Percentiles rank a stretch among this genome's conserved stretches.
Evolutionary conservation across 306 rosid genomes (phyloP).

Genomic region (Cicer judaicum): DNA sequence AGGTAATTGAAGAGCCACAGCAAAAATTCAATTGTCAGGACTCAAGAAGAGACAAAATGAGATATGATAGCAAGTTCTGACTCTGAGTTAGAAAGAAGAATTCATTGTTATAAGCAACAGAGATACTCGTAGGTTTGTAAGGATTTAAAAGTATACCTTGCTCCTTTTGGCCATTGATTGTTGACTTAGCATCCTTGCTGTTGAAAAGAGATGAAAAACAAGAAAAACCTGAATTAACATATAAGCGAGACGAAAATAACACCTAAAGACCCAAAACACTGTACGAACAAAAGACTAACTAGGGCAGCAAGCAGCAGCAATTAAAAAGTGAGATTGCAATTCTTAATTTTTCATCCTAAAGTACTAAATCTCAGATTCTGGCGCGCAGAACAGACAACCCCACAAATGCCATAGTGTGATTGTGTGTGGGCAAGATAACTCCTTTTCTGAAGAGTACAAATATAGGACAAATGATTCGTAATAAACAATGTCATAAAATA

Average conservation of each 20-base stretch:
- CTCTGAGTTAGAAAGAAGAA: constrained; percentile 17
- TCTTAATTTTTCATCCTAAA: background rate
- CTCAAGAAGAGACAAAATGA: constrained; percentile 23
- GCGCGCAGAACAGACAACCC: background rate
- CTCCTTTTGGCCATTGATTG: constrained; percentile 45
- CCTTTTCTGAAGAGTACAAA: no score
- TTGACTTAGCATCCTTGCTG: constrained; percentile 53
- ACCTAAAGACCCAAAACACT: constrained; percentile 26
- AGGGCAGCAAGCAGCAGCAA: background rate
- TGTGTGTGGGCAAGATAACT: background rate
- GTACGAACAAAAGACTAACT: background rate
- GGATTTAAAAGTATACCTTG: constrained; percentile 56
- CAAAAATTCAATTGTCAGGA: constrained; percentile 9
- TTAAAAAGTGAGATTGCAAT: constrained; percentile 15
- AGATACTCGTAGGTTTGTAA: background rate
- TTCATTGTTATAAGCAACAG: background rate
- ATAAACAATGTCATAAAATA: background rate
- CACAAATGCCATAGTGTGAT: background rate
- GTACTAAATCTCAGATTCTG: background rate
- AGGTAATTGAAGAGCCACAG: constrained; percentile 11
- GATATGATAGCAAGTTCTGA: constrained; percentile 3
- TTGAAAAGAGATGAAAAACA: constrained; percentile 39
- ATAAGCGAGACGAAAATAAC: background rate
- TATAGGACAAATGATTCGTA: background rate
- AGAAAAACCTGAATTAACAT: constrained; percentile 35